Percentiles rank a stretch among this genome's conserved stretches.
Conservation (phyloP, 495 filamentous ascomycete genomes). For the Penicillium ochrochloron region DNA sequence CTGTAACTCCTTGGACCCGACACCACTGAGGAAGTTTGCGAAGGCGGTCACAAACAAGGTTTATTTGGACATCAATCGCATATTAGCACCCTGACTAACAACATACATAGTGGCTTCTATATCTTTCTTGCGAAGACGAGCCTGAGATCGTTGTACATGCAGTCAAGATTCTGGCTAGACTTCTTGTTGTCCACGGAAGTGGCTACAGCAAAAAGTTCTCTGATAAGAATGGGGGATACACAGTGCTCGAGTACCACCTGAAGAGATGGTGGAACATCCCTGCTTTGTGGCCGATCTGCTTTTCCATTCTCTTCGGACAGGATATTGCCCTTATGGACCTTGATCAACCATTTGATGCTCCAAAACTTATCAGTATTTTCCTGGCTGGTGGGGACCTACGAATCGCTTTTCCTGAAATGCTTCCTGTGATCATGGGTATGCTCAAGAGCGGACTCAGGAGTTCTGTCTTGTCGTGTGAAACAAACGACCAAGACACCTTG, state of each 20-base stretch:
- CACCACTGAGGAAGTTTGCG: constrained; percentile 82
- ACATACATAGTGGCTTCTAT: constrained; percentile 80
- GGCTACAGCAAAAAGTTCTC: constrained; percentile 83
- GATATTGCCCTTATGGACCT: constrained; percentile 78
- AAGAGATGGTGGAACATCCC: constrained; percentile 89
- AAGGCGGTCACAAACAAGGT: constrained; percentile 97
- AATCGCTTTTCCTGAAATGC: constrained; percentile 75
- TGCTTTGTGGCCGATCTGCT: constrained; percentile 84
- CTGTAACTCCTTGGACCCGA: constrained; percentile 68
- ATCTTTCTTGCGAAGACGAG: constrained; percentile 87
- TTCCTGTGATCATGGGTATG: constrained; percentile 85
- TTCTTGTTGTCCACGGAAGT: constrained; percentile 78
- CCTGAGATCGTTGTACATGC: constrained; percentile 79
- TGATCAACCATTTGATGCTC: constrained; percentile 72
- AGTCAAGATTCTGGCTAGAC: constrained; percentile 84
- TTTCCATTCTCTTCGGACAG: constrained; percentile 83
- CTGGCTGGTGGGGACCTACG: constrained; percentile 54
- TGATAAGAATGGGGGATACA: constrained; percentile 83
- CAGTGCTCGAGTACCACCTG: constrained; percentile 78
- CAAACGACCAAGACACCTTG: background rate
- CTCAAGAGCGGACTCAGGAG: constrained; percentile 77
- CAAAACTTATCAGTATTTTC: constrained; percentile 74
- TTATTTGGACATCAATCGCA: constrained; percentile 31
- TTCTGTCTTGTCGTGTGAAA: constrained; percentile 27
- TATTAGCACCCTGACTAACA: background rate